Evolutionary conservation across 2,329 filamentous ascomycete species (phyloP).

Genomic region (Xylariaceae sp.): DNA sequence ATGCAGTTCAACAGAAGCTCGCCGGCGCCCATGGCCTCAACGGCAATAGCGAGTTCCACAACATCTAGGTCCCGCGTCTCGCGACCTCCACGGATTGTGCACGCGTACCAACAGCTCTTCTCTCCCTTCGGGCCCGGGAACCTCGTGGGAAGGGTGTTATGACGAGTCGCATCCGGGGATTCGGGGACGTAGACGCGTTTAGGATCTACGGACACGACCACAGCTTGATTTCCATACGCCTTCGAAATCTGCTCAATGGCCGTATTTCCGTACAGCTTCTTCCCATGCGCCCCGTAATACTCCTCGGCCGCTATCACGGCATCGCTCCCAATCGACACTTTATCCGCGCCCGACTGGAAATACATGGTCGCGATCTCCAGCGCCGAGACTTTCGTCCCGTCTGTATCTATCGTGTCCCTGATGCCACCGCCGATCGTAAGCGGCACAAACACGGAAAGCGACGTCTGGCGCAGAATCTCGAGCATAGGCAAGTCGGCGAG

Average conservation of each 20-base stretch:
- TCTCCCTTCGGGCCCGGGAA: slow-evolving; percentile 73
- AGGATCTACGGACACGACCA: slow-evolving; percentile 92
- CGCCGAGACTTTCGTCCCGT: slow-evolving; percentile 81
- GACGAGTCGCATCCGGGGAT: slow-evolving; percentile 64
- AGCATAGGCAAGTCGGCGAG: slow-evolving; percentile 93
- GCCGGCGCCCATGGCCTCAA: slow-evolving; percentile 92
- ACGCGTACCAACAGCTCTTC: slow-evolving; percentile 90
- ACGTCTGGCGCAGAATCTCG: slow-evolving; percentile 81
- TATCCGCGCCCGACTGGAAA: slow-evolving; percentile 95
- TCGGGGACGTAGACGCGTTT: slow-evolving; percentile 83
- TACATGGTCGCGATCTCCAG: slow-evolving; percentile 94
- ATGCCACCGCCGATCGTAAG: slow-evolving; percentile 95
- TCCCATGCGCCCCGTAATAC: slow-evolving; percentile 58
- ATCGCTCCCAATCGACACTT: slow-evolving; percentile 94
- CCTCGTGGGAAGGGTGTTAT: slow-evolving; percentile 66
- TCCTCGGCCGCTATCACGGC: slow-evolving; percentile 90
- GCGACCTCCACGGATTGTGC: slow-evolving; percentile 91
- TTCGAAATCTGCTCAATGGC: slow-evolving; percentile 93
- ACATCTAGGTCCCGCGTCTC: slow-evolving; percentile 95
- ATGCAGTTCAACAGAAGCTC: slow-evolving; percentile 98
- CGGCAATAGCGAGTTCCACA: slow-evolving; percentile 78
- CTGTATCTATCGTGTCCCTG: slow-evolving; percentile 83
- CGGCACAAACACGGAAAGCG: slow-evolving; percentile 90
- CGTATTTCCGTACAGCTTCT: slow-evolving; percentile 70
- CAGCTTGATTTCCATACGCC: slow-evolving; percentile 94